Percentiles rank a stretch among this genome's conserved stretches.
Conservation (phyloP, 2,329 filamentous ascomycete genomes). For the Mariannaea sp. region DNA sequence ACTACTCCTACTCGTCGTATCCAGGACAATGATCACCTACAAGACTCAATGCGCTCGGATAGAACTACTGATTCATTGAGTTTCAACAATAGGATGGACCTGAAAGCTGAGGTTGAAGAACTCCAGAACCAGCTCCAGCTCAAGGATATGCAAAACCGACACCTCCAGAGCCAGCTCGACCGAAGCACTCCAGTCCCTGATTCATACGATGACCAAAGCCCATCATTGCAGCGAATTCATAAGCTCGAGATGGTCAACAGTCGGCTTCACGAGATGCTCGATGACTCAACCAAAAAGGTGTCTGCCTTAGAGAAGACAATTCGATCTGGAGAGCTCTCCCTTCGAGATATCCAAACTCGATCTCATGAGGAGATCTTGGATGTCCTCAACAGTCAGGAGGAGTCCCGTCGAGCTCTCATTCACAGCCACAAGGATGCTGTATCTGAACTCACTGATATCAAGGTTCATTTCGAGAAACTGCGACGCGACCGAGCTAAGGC, state of each 20-base stretch:
- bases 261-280: constrained; percentile 89
- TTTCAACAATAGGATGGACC: constrained; percentile 87
- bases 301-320: constrained; percentile 87
- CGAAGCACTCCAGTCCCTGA: constrained; percentile 67
- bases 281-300: constrained; percentile 91
- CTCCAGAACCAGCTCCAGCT: constrained; percentile 93
- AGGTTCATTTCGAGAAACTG: constrained; percentile 83
- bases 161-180: constrained; percentile 86
- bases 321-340: constrained; percentile 81
- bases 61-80: constrained; percentile 79
- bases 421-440: constrained; percentile 86
- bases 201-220: constrained; percentile 76
- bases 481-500: constrained; percentile 78
- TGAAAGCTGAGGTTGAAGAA: constrained; percentile 88
- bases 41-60: constrained; percentile 84
- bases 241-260: constrained; percentile 93
- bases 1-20: constrained; percentile 79
- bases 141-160: constrained; percentile 91
- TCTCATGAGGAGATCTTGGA: constrained; percentile 95
- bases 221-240: constrained; percentile 79
- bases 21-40: constrained; percentile 60
- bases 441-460: constrained; percentile 83
- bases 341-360: constrained; percentile 89
- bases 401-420: constrained; percentile 79
- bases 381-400: constrained; percentile 89